Base-by-base conservation (phyloP, 1,139 yeast species). In the Candida tunisiensis region DNA sequence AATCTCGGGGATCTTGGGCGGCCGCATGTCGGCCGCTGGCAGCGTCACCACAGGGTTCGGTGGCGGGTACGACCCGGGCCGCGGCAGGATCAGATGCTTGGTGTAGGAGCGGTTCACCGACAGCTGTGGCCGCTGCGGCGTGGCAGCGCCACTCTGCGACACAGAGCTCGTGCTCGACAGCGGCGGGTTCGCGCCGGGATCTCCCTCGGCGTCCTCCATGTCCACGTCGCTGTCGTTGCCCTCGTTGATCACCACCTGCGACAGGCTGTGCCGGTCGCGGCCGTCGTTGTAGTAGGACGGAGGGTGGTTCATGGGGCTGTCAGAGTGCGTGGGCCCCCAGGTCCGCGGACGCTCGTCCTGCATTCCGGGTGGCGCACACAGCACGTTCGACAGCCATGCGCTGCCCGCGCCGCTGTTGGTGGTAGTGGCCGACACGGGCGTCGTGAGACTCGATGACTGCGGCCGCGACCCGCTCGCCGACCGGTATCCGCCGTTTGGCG, bases 291-390 rank as follows among this genome's bases (percentile, higher is more conserved):
- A 15, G 7, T 33, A 28, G 15, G 35, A 31, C 8, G 35, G 28
- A 13, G 35, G 31, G 7, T n/a, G 30, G 27, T n/a, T n/a, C n/a
- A n/a, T n/a, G n/a, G n/a, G n/a, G n/a, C n/a, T n/a, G n/a, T n/a
- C n/a, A n/a, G 43, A 39, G 21, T 32, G 32, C 11, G 45, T 34
- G 2, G 50, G 51, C 6, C 51, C 51, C 51, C 51, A 46, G 5
- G 51, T 45, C 26, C 41, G 44, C 1, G 51, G 50, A 8, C 51
- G 33, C 20, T 44, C 47, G 19, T 35, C 15, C 13, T 24, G 21
- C 16, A 17, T 21, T 4, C 8, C 11, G 19, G 19, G 30, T 26
- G n/a, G n/a, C 8, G 39, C 40, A 28, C 47, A 42, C 27, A 42
- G 31, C 17, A 43, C 47, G 23, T 38, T 34, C 8, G 49, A 44